phyloP scores from a whole-genome alignment of 2,329 filamentous ascomycete species.

The Myriosclerotinia duriaeana region DNA sequence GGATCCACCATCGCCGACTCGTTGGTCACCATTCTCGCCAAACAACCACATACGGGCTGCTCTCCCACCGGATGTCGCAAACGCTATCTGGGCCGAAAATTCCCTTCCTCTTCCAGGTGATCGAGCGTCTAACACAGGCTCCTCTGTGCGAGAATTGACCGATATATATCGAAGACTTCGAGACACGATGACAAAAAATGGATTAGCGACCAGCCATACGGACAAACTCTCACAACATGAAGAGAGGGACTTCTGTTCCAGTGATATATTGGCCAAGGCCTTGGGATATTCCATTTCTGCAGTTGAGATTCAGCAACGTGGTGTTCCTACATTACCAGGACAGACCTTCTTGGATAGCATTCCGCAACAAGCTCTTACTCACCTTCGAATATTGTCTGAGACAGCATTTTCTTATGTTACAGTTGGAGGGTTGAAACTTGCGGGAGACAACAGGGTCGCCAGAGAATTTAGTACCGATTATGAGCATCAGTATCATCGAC shows the following conservation, averaged over 20 bases:
- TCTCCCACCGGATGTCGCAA: slow-evolving; percentile 37
- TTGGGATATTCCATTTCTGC: slow-evolving; percentile 85
- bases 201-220: slow-evolving; percentile 43
- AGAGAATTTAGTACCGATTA: slow-evolving; percentile 67
- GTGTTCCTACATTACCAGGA: slow-evolving; percentile 70
- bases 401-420: slow-evolving; percentile 83
- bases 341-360: slow-evolving; percentile 80
- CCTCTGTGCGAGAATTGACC: slow-evolving; percentile 54
- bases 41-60: slow-evolving; percentile 24
- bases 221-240: slow-evolving; percentile 8
- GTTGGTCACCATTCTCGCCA: slow-evolving; percentile 24
- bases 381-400: slow-evolving; percentile 84
- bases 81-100: slow-evolving; percentile 30
- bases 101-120: slow-evolving; percentile 43
- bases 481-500: slow-evolving; percentile 70
- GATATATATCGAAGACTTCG: slow-evolving; percentile 60
- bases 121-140: slow-evolving; percentile 44
- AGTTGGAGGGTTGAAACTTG: slow-evolving; percentile 66
- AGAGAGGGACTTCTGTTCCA: slow-evolving; percentile 48
- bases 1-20: slow-evolving; percentile 34
- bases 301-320: slow-evolving; percentile 88
- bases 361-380: slow-evolving; percentile 78
- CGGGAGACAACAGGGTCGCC: slow-evolving; percentile 60
- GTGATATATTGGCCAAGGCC: slow-evolving; percentile 61
- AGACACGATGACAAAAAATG: slow-evolving; percentile 58